Evolutionary conservation across 805 yeast species (phyloP), one percentile per base, ranked within the genome.

Genomic region (Saitoella complicata): DNA sequence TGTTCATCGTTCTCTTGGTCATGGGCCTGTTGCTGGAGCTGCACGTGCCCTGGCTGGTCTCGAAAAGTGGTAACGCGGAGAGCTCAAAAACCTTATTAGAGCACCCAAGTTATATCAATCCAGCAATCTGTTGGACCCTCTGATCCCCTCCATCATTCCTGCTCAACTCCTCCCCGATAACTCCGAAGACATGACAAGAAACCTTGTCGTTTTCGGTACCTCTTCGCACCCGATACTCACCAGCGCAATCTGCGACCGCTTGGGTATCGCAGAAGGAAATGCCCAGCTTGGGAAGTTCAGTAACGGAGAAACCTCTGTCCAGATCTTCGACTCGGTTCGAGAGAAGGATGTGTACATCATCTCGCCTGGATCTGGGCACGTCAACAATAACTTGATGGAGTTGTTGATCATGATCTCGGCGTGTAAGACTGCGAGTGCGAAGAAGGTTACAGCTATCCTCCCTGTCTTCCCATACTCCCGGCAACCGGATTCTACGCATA

Each of bases 391-490:
- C 54, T 79, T 86, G 53, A 73, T 87, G 61, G 94, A 86, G 62
- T 65, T 87, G 42, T 63, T 86, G 53, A 79, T 86, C 52, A 73
- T 83, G 70, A 75, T 86, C 31, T 78, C 87, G n/a, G 95, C 95
- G 2, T 84, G 95, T 63, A 87, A 87, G 55, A 78, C 84, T 41
- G 93, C 96, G 2, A 78, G 88, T 47, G 95, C 95, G 9, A 75
- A 74, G 46, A 70, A 88, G 46, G 94, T 86, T 39, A 84, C 94
- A 2, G 95, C 88, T 0, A 94, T 86, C 32, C 68, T 83, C 61
- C 98, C 99, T 3, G 69, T 86, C 49, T 91, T 91, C 62, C 95
- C 97, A 31, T 91, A 91, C 59, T 82, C 94, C 2, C 72, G 99
- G 57, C 99, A 91, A 62, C 94, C 95, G 4, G 97, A 88, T 61